Percentiles rank a stretch among this genome's conserved stretches.
These are phyloP conservation scores for Aspergillus tamarii DNA, from an alignment of 2,329 filamentous ascomycete genomes.

Conservation along the genomic window DNA sequence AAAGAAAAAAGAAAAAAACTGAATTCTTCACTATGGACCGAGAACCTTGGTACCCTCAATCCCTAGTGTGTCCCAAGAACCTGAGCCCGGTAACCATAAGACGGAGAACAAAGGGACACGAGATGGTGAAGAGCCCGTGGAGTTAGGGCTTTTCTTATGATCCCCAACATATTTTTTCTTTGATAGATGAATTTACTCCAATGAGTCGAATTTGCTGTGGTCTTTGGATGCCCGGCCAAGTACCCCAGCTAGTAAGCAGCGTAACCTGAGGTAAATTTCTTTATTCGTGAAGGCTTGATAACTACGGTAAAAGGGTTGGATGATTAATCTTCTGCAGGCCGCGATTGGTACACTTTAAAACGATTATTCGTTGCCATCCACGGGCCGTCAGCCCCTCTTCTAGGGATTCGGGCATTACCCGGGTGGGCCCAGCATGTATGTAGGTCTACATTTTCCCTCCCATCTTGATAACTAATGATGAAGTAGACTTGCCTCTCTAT, in stretches of 20 bases:
- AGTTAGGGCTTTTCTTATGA: not conserved
- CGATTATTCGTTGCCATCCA: constrained; percentile 23
- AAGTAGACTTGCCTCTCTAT: too few relatives aligned
- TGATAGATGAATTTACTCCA: not conserved
- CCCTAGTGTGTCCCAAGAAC: constrained; percentile 14
- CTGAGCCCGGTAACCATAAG: constrained; percentile 11
- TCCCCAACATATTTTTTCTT: not conserved
- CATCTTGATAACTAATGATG: too few relatives aligned
- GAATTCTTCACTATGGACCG: not conserved
- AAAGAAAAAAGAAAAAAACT: not conserved
- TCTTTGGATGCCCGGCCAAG: not conserved
- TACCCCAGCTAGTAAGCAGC: constrained; percentile 9
- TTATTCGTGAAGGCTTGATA: not conserved
- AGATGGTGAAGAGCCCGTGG: not conserved
- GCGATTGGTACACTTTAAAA: constrained; percentile 8
- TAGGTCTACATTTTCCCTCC: not conserved
- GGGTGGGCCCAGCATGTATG: constrained; percentile 22
- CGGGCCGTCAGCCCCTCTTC: constrained; percentile 26
- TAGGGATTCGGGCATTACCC: constrained; percentile 26
- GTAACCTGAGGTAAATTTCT: constrained; percentile 7
- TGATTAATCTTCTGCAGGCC: constrained; percentile 20
- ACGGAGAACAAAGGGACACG: constrained; percentile 7
- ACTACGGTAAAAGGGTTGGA: constrained; percentile 3
- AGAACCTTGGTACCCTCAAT: constrained; percentile 12
- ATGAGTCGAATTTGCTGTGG: not conserved